Percentiles rank a stretch among this genome's conserved stretches.
These are phyloP conservation scores for Ramularia endophylla DNA, from an alignment of 2,329 filamentous ascomycete genomes.

Conservation along the genomic window DNA sequence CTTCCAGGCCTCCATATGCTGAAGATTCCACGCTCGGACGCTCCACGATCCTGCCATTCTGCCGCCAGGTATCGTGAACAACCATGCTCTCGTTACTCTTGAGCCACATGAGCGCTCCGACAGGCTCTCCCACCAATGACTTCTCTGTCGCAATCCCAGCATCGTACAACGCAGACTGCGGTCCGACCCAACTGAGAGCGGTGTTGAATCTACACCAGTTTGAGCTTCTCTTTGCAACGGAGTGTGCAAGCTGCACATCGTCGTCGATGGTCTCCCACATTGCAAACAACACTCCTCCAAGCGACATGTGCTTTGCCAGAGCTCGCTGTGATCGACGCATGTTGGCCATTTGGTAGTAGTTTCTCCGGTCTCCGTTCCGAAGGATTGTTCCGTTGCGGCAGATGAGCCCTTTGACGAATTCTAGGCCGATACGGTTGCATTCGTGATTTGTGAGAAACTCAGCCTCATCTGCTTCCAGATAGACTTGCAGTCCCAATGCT, in stretches of 20 bases:
- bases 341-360: conserved; percentile 40
- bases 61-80: conserved; percentile 37
- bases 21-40: too few species aligned
- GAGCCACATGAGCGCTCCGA: conserved; percentile 43
- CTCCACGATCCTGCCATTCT: conserved; percentile 13
- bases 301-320: conserved; percentile 41
- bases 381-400: conserved; percentile 38
- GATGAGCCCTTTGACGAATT: too few species aligned
- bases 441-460: too few species aligned
- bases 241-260: conserved; percentile 33
- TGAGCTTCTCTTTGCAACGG: conserved; percentile 38
- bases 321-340: conserved; percentile 40
- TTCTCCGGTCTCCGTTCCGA: conserved; percentile 36
- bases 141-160: conserved; percentile 28
- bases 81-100: conserved; percentile 42
- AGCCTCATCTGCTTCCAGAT: too few species aligned
- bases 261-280: conserved; percentile 44
- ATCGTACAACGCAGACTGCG: conserved; percentile 33
- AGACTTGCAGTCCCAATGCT: too few species aligned
- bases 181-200: conserved; percentile 40
- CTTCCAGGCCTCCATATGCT: too few species aligned
- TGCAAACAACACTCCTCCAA: conserved; percentile 38
- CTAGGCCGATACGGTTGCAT: too few species aligned
- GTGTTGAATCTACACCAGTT: conserved; percentile 46
- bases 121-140: conserved; percentile 29